phyloP scores from a whole-genome alignment of 306 rosid species.

The Cicer arietinum region DNA sequence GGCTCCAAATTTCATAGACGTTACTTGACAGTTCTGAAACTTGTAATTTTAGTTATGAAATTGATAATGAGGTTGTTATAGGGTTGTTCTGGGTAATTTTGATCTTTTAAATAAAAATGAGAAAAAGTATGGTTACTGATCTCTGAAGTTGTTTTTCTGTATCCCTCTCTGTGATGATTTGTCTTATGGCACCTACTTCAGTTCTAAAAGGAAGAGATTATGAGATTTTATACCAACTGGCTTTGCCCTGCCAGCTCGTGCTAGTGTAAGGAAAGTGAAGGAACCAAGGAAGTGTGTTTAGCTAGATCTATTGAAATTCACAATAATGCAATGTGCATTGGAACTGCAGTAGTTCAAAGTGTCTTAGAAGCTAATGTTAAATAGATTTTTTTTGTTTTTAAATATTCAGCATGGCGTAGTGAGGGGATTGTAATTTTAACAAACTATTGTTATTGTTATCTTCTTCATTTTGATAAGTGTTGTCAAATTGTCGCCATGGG shows the following conservation, averaged over 20 bases:
- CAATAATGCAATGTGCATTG: constrained; percentile 23
- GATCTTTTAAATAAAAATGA: neutral
- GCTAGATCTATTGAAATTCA: constrained; percentile 20
- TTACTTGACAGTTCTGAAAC: constrained; percentile 21
- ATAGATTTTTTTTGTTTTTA: neutral
- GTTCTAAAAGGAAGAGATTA: constrained; percentile 9
- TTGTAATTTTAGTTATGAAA: neutral
- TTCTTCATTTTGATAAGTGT: neutral
- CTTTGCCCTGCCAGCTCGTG: neutral
- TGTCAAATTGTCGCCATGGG: neutral
- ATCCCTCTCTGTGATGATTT: constrained; percentile 19
- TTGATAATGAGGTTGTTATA: constrained; percentile 35
- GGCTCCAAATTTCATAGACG: constrained; percentile 9
- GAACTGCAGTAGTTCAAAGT: constrained; percentile 25
- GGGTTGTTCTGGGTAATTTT: constrained; percentile 23
- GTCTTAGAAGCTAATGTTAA: neutral
- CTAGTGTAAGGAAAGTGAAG: constrained; percentile 16
- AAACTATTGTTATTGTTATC: constrained; percentile 21
- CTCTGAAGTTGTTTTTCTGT: neutral
- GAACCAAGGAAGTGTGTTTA: constrained; percentile 1
- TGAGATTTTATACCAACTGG: neutral
- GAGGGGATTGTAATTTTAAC: constrained; percentile 6
- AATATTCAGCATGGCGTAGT: constrained; percentile 9
- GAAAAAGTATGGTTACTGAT: constrained; percentile 5
- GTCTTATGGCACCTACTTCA: constrained; percentile 23